Conservation (phyloP, 2,329 filamentous ascomycete genomes). For the Metarhizium anisopliae region DNA sequence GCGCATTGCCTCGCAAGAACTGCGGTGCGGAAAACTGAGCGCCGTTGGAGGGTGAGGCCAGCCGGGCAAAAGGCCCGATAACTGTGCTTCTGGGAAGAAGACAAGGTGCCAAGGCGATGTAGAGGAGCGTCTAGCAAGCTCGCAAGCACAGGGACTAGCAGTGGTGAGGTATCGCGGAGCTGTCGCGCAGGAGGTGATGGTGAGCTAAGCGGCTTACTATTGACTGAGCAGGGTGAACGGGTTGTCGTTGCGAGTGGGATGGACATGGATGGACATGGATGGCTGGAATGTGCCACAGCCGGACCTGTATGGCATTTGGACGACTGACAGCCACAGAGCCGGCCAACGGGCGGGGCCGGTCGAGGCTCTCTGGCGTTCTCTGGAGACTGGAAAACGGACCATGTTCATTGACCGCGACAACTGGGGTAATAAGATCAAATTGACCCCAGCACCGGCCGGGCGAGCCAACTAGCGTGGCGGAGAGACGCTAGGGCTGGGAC, state of each 20-base stretch:
- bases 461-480: no score
- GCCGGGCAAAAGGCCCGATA: not conserved
- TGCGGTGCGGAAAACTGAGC: not conserved
- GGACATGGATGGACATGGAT: not conserved
- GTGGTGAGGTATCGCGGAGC: not conserved
- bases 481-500: no score
- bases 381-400: no score
- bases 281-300: not conserved
- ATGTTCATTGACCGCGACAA: no score
- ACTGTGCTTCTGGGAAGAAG: not conserved
- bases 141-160: not conserved
- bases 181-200: not conserved
- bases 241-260: not conserved
- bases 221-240: not conserved
- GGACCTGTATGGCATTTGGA: no score
- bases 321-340: not conserved
- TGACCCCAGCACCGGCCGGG: no score
- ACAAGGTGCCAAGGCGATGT: not conserved
- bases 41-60: not conserved
- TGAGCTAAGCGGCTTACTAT: not conserved
- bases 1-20: constrained; percentile 2
- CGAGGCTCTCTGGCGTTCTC: not conserved
- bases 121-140: not conserved
- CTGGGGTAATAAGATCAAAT: no score
- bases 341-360: not conserved